These are phyloP conservation scores for Heritiera fomes DNA, from an alignment of 345 rosid genomes.

Conservation along the genomic window DNA sequence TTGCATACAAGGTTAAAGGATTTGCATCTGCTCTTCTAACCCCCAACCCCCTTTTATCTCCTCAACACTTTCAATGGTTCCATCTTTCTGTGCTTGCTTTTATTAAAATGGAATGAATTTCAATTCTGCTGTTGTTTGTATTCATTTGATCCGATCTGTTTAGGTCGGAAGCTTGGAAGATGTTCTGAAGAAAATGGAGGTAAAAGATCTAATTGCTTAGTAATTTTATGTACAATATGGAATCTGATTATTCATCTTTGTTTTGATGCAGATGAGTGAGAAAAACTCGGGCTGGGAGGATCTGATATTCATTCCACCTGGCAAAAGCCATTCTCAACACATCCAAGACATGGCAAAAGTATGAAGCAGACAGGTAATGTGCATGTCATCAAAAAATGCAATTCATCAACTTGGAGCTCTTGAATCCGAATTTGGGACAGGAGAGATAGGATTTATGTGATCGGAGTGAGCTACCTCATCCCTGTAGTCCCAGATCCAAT, in stretches of 20 bases:
- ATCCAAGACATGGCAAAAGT: slow-evolving; percentile 58
- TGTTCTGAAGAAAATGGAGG: slow-evolving; percentile 93
- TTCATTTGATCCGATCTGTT: slow-evolving; percentile 25
- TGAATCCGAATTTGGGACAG: background rate
- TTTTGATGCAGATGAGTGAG: slow-evolving; percentile 64
- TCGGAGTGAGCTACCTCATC: too few relatives aligned
- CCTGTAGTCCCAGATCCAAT: background rate
- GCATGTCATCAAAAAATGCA: background rate
- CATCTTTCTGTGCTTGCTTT: too few relatives aligned
- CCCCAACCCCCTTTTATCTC: too few relatives aligned
- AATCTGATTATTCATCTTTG: slow-evolving; percentile 16
- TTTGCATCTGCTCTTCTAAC: background rate
- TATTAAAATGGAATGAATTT: background rate
- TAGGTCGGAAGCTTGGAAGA: slow-evolving; percentile 96
- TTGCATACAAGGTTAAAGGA: background rate
- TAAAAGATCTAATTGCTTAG: slow-evolving; percentile 23
- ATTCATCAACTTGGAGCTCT: background rate
- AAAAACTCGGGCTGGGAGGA: slow-evolving; percentile 95
- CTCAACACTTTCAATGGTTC: background rate
- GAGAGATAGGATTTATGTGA: background rate
- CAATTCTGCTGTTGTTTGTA: background rate
- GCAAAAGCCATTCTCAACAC: slow-evolving; percentile 87
- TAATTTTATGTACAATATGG: background rate
- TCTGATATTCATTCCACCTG: slow-evolving; percentile 91
- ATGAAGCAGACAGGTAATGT: slow-evolving; percentile 23